Conservation (phyloP, 495 filamentous ascomycete genomes). For the Neurospora africana region DNA sequence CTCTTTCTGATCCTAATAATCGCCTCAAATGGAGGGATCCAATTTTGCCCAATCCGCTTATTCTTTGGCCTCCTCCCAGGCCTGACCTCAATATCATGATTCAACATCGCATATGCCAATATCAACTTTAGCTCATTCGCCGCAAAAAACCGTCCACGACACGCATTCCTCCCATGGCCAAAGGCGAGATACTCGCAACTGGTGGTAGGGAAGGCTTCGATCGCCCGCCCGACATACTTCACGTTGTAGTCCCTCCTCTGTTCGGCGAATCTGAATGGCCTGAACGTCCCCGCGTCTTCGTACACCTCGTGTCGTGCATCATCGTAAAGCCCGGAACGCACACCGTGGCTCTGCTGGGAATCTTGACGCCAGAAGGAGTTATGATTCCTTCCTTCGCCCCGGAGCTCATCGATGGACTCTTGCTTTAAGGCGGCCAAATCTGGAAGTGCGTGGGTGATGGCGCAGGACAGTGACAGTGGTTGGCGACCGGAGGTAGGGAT, state of each 20-base stretch:
- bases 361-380: slow-evolving; percentile 27
- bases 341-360: no score
- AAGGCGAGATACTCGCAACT: no score
- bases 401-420: slow-evolving; percentile 39
- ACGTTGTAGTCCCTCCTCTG: no score
- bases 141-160: no score
- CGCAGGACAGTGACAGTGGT: slow-evolving; percentile 24
- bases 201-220: no score
- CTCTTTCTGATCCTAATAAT: slow-evolving; percentile 28
- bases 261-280: no score
- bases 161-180: no score
- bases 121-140: no score
- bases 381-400: slow-evolving; percentile 26
- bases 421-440: slow-evolving; percentile 15
- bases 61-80: slow-evolving; percentile 16
- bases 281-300: no score
- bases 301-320: no score
- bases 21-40: slow-evolving; percentile 24
- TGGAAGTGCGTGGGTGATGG: slow-evolving; percentile 26
- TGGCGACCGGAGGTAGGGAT: slow-evolving; percentile 16
- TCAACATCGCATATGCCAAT: slow-evolving; percentile 25
- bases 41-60: slow-evolving; percentile 23
- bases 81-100: slow-evolving; percentile 29
- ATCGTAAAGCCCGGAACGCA: no score
- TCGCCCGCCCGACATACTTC: no score